Percentiles rank a stretch among this genome's conserved stretches.
Evolutionary conservation across 768 basidiomycete genomes (phyloP).

Genomic region (Mycena rebaudengoi): DNA sequence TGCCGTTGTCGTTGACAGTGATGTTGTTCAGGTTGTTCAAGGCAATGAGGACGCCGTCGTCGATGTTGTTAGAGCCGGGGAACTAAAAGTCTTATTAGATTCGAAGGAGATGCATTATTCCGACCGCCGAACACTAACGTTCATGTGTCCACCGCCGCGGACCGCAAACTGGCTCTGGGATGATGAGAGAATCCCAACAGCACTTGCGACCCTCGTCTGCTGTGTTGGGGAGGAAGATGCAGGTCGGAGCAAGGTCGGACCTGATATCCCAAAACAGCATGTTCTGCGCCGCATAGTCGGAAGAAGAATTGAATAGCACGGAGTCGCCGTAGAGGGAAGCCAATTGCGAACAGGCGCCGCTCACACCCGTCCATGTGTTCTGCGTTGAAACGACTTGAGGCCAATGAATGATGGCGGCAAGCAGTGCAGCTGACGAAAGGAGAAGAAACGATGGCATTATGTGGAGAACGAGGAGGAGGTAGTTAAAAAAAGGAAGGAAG

Average conservation of each 20-base stretch:
- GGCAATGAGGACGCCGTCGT: background rate
- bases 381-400: background rate
- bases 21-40: background rate
- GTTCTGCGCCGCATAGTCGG: background rate
- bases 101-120: background rate
- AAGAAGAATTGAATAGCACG: background rate
- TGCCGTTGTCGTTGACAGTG: background rate
- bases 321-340: background rate
- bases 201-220: background rate
- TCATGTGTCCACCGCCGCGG: background rate
- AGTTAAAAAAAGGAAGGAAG: too few relatives aligned
- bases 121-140: background rate
- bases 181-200: background rate
- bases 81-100: background rate
- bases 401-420: background rate
- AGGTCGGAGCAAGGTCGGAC: background rate
- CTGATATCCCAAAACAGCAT: background rate
- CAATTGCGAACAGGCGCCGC: background rate
- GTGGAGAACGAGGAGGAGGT: too few relatives aligned
- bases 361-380: background rate
- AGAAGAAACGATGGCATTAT: too few relatives aligned
- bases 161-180: background rate
- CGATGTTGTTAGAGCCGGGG: background rate
- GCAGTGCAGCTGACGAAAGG: too few relatives aligned
- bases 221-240: background rate